phyloP scores from a whole-genome alignment of 495 filamentous ascomycete species.

The Aspergillus homomorphus region DNA sequence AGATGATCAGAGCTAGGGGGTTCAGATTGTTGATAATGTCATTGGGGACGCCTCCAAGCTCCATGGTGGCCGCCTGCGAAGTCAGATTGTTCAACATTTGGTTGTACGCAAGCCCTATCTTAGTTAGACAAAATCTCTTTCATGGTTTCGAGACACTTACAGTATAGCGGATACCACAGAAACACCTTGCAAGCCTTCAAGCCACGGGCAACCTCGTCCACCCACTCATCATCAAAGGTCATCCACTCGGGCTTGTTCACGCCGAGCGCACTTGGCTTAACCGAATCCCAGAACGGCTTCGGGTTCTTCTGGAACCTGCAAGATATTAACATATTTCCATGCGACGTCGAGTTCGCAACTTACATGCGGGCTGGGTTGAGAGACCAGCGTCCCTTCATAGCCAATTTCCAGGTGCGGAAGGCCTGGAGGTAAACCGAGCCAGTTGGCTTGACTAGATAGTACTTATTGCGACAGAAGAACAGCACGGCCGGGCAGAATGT shows the following conservation, averaged over 20 bases:
- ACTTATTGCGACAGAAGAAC: slow-evolving; percentile 56
- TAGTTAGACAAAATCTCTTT: background rate
- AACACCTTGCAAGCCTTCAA: slow-evolving; percentile 66
- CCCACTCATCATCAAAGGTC: slow-evolving; percentile 73
- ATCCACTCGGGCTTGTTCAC: slow-evolving; percentile 52
- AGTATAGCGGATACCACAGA: slow-evolving; percentile 69
- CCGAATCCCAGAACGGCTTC: slow-evolving; percentile 57
- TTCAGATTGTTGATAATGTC: slow-evolving; percentile 78
- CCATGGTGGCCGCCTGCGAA: slow-evolving; percentile 71
- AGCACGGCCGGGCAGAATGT: slow-evolving; percentile 62
- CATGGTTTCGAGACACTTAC: slow-evolving; percentile 15
- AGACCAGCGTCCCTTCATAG: slow-evolving; percentile 64
- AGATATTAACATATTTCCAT: background rate
- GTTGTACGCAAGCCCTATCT: slow-evolving; percentile 53
- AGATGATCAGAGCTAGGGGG: slow-evolving; percentile 71
- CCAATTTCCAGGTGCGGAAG: slow-evolving; percentile 51
- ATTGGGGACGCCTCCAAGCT: slow-evolving; percentile 68
- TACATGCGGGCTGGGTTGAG: slow-evolving; percentile 45
- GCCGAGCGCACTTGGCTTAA: slow-evolving; percentile 60
- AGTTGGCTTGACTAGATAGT: slow-evolving; percentile 54
- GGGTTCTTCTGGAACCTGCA: slow-evolving; percentile 50
- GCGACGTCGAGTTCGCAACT: background rate
- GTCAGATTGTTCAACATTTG: slow-evolving; percentile 68
- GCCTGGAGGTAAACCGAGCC: slow-evolving; percentile 63
- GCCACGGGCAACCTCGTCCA: slow-evolving; percentile 67